Evolutionary conservation across 176 grass and related monocot species (phyloP).

Genomic region (Juncus inflexus): DNA sequence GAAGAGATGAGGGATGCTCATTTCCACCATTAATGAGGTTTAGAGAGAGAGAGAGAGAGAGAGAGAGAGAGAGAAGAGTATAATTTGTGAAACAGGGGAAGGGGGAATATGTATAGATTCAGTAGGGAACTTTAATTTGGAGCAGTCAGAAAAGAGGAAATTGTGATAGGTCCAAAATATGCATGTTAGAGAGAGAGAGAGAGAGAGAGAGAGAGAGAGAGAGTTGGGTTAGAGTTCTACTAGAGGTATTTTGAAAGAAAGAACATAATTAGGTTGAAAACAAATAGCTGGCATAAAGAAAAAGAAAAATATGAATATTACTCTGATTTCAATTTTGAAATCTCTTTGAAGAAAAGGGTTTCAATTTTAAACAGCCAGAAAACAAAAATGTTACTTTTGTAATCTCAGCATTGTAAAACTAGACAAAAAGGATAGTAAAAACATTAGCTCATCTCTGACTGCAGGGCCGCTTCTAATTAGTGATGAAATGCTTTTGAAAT

Average conservation of each 20-base stretch:
- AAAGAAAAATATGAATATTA: no score
- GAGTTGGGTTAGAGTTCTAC: constrained; percentile 6
- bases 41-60: not conserved
- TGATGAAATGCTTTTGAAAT: constrained; percentile 8
- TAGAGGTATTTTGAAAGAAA: constrained; percentile 20
- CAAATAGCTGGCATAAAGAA: no score
- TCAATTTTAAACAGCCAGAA: no score
- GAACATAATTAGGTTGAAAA: not conserved
- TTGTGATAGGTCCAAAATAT: constrained; percentile 18
- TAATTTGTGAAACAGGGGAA: constrained; percentile 34
- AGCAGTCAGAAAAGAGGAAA: constrained; percentile 29
- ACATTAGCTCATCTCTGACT: not conserved
- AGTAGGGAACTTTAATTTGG: not conserved
- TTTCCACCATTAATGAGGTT: constrained; percentile 16
- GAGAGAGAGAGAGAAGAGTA: constrained; percentile 2
- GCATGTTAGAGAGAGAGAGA: not conserved
- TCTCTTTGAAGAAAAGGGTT: no score
- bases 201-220: not conserved
- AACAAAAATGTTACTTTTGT: not conserved
- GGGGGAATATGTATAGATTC: not conserved
- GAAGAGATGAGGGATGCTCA: constrained; percentile 93
- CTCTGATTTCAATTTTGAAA: no score
- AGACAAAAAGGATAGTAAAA: constrained; percentile 5
- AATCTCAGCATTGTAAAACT: not conserved
- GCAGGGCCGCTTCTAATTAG: not conserved